phyloP scores from a whole-genome alignment of 2,329 filamentous ascomycete species.

The Venturia asperata region DNA sequence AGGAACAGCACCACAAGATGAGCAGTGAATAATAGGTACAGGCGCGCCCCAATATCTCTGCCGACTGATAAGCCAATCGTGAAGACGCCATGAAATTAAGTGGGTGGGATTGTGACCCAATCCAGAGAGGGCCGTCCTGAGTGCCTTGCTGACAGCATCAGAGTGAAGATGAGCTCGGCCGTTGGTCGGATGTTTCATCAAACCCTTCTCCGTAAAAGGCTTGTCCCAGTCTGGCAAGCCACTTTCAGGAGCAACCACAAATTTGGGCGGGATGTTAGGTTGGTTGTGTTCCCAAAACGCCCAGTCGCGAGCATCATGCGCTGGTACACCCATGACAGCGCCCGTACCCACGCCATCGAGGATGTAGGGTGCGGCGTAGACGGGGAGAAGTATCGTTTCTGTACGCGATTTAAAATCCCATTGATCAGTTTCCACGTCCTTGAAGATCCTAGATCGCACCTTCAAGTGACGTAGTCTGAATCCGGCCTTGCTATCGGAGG shows the following conservation, averaged over 20 bases:
- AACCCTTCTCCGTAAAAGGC: conserved; percentile 59
- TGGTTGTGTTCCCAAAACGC: conserved; percentile 72
- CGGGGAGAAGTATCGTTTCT: conserved; percentile 38
- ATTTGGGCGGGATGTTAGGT: conserved; percentile 51
- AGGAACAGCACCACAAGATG: conserved; percentile 67
- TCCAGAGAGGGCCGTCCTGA: neutral
- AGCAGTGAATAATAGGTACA: conserved; percentile 81
- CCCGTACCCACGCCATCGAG: conserved; percentile 79
- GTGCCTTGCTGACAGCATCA: neutral
- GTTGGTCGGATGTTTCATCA: conserved; percentile 26
- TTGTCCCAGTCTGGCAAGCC: conserved; percentile 21
- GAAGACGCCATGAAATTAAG: conserved; percentile 65
- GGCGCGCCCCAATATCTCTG: conserved; percentile 89
- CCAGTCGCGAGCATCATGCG: conserved; percentile 71
- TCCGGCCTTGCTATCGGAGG: conserved; percentile 52
- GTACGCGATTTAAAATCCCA: no score
- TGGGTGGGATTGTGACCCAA: conserved; percentile 46
- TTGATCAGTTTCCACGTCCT: no score
- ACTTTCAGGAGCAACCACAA: conserved; percentile 47
- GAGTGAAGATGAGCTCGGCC: neutral
- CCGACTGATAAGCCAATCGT: conserved; percentile 88
- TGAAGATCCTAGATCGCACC: neutral
- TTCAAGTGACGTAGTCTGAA: conserved; percentile 56
- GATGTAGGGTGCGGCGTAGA: conserved; percentile 81
- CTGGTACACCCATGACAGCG: conserved; percentile 87